phyloP scores from a whole-genome alignment of 2,329 filamentous ascomycete genomes.

The Hypoxylon sp. region DNA sequence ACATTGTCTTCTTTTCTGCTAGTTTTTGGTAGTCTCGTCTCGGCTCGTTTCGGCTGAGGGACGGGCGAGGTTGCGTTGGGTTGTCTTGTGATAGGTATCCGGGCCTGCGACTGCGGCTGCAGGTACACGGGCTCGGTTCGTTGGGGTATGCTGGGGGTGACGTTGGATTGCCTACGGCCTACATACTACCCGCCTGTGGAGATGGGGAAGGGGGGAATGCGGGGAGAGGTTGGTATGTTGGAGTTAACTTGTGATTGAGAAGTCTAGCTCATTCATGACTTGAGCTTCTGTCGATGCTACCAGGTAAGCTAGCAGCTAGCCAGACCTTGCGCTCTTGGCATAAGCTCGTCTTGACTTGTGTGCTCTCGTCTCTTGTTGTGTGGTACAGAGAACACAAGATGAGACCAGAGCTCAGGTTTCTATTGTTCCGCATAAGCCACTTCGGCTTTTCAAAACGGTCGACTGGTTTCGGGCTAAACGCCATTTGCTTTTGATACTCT shows the following conservation, averaged over 20 bases:
- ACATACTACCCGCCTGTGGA: conserved; percentile 13
- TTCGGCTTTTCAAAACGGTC: conserved; percentile 15
- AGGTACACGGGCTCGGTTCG: conserved; percentile 18
- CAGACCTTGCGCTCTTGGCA: too few relatives aligned
- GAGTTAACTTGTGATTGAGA: too few relatives aligned
- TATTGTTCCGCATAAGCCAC: neutral
- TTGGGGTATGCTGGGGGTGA: too few relatives aligned
- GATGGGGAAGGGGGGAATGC: conserved; percentile 32
- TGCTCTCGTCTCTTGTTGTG: too few relatives aligned
- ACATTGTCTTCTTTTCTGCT: conserved; percentile 5
- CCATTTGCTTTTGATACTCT: too few relatives aligned
- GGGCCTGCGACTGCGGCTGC: conserved; percentile 7
- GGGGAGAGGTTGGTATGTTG: conserved; percentile 14
- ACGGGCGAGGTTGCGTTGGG: conserved; percentile 52
- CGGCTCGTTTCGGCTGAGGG: too few relatives aligned
- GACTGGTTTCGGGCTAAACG: neutral
- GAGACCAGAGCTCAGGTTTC: neutral
- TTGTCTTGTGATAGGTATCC: conserved; percentile 33
- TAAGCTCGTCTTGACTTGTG: too few relatives aligned
- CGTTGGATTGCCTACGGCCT: too few relatives aligned
- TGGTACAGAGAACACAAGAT: neutral
- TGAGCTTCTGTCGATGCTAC: too few relatives aligned
- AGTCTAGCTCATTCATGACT: neutral
- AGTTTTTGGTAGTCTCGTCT: conserved; percentile 13
- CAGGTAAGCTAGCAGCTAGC: too few relatives aligned